A percentile compares a stretch with the other conserved stretches of the same genome.
These are phyloP conservation scores for Pseudozyma tsukubaensis DNA, from an alignment of 1,284 basidiomycete genomes.

Conservation along the genomic window DNA sequence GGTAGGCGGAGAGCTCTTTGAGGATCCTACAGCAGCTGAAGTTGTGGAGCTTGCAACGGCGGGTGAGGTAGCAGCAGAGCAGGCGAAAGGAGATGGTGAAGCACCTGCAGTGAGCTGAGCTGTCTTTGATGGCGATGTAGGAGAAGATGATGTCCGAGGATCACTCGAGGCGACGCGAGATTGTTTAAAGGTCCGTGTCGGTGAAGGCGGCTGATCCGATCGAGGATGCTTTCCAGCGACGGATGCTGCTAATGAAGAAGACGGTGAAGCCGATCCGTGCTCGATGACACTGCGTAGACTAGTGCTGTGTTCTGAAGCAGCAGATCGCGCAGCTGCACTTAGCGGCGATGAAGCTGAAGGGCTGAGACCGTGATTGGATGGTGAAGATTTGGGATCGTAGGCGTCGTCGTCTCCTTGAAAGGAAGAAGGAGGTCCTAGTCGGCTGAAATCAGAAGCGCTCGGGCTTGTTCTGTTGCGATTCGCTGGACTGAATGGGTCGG, in stretches of 20 bases:
- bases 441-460: conserved; percentile 10
- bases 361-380: conserved; percentile 26
- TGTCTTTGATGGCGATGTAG: neutral
- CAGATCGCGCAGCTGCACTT: conserved; percentile 24
- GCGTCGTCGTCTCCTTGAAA: conserved; percentile 41
- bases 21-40: conserved; percentile 16
- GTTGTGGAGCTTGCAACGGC: conserved; percentile 10
- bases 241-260: conserved; percentile 18
- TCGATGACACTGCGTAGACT: conserved; percentile 37
- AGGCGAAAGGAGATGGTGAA: neutral
- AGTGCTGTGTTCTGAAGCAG: conserved; percentile 26
- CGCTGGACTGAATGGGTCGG: conserved; percentile 42
- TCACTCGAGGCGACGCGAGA: conserved; percentile 25
- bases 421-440: conserved; percentile 12
- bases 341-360: conserved; percentile 37
- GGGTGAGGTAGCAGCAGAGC: conserved; percentile 5
- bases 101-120: neutral
- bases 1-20: conserved; percentile 17
- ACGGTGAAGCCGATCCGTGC: conserved; percentile 14
- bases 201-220: conserved; percentile 40
- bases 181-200: conserved; percentile 37
- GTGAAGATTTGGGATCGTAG: conserved; percentile 45
- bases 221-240: conserved; percentile 31
- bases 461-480: conserved; percentile 34
- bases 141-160: neutral